Evolutionary conservation across 2,329 filamentous ascomycete genomes (phyloP).

Genomic region (Diaporthe sp.): DNA sequence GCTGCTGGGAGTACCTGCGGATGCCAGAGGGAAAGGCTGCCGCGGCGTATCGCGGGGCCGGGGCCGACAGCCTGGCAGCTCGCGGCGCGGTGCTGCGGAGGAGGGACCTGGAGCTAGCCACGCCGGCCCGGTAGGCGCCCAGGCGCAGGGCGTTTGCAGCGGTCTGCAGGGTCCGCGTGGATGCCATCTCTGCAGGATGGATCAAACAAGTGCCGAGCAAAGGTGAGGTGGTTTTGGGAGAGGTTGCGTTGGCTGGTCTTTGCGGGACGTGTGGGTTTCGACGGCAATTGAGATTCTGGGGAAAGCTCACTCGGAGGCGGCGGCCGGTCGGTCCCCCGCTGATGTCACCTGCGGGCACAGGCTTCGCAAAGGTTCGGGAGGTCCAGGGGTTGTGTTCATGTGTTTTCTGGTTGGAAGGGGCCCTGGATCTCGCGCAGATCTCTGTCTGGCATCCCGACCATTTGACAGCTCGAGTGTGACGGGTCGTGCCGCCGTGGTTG

Average conservation of each 20-base stretch:
- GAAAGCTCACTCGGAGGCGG: neutral
- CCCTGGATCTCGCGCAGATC: conserved; percentile 14
- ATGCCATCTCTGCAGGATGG: conserved; percentile 36
- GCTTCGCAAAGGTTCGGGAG: conserved; percentile 21
- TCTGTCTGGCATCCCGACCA: conserved; percentile 9
- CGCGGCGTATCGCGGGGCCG: neutral
- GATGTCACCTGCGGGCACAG: conserved; percentile 24
- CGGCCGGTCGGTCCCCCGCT: conserved; percentile 17
- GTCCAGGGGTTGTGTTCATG: neutral
- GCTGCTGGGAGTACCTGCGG: conserved; percentile 47
- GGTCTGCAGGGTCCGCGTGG: conserved; percentile 26
- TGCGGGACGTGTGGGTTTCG: neutral
- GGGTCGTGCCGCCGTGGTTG: conserved; percentile 13
- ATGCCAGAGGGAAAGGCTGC: neutral
- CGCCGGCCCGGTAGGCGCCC: conserved; percentile 8
- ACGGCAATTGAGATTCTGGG: neutral
- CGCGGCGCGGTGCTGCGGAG: neutral
- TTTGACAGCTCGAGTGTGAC: conserved; percentile 16
- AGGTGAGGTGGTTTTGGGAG: too few relatives aligned
- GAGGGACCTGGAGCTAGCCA: conserved; percentile 9
- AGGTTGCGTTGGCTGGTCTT: neutral
- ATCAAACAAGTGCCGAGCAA: neutral
- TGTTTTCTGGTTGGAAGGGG: neutral
- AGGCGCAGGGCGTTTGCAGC: conserved; percentile 35
- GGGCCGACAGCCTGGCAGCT: neutral